phyloP scores from a whole-genome alignment of 2,329 filamentous ascomycete species.

The Podosphaera leucotricha region DNA sequence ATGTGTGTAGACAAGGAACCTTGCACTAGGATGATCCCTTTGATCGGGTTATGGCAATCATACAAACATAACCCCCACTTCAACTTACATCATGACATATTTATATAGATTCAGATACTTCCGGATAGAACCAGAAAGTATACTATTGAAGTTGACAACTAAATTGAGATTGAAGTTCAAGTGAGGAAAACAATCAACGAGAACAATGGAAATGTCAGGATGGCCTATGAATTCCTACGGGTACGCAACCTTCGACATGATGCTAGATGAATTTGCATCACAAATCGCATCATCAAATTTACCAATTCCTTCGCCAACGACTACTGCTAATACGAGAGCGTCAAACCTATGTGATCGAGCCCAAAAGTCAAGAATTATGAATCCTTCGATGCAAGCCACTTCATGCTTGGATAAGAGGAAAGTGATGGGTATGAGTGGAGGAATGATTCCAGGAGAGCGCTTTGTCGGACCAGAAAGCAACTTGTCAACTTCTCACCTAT shows the following conservation, averaged over 20 bases:
- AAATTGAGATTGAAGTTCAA: not conserved
- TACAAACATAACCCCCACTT: conserved; percentile 4
- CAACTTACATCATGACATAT: not conserved
- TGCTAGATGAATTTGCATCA: conserved; percentile 27
- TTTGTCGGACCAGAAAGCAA: not conserved
- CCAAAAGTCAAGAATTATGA: no score
- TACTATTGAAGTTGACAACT: no score
- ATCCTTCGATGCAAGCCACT: no score
- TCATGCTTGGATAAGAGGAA: no score
- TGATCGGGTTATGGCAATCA: conserved; percentile 7
- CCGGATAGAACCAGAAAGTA: no score
- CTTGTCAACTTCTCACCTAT: not conserved
- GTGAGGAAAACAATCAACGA: not conserved
- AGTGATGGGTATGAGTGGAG: no score
- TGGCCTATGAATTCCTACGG: conserved; percentile 7
- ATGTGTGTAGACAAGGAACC: conserved; percentile 9
- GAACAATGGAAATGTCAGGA: not conserved
- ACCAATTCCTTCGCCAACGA: conserved; percentile 22
- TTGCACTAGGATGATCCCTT: conserved; percentile 11
- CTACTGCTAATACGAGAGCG: not conserved
- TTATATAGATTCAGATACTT: not conserved
- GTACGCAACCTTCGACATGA: conserved; percentile 20
- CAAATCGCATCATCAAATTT: conserved; percentile 26
- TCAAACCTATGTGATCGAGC: not conserved
- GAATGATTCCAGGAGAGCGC: no score